Conservation (phyloP, 768 basidiomycete genomes). For the Agrocybe praecox region DNA sequence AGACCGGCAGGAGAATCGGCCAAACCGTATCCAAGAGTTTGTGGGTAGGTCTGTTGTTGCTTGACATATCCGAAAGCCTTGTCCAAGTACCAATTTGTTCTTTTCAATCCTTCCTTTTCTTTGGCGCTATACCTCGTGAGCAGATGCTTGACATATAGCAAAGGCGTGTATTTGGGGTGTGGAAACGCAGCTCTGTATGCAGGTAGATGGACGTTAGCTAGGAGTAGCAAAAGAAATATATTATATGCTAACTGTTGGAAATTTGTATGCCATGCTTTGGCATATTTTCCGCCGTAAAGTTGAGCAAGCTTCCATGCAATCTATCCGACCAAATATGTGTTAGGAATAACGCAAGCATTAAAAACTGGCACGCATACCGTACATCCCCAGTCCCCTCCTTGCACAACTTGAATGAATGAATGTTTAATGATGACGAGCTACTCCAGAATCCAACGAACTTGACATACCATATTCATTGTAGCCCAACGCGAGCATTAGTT, state of each 20-base stretch:
- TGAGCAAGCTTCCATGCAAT: background rate
- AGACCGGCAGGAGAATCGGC: conserved; percentile 58
- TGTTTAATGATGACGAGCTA: no score
- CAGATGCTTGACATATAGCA: conserved; percentile 22
- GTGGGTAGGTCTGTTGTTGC: conserved; percentile 45
- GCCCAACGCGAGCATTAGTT: conserved; percentile 50
- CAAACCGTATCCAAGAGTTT: conserved; percentile 52
- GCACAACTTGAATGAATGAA: conserved; percentile 30
- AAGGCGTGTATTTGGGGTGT: conserved; percentile 20
- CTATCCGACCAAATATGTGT: background rate
- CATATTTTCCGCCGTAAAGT: conserved; percentile 32
- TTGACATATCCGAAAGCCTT: conserved; percentile 28
- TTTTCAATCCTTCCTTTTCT: conserved; percentile 32
- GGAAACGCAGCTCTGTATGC: conserved; percentile 7
- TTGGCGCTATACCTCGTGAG: conserved; percentile 20
- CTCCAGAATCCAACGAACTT: background rate
- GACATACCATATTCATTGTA: conserved; percentile 47
- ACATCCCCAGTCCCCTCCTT: conserved; percentile 52
- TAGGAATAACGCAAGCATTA: background rate
- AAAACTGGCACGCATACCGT: conserved; percentile 19
- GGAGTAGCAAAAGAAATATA: background rate
- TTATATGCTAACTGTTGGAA: conserved; percentile 22
- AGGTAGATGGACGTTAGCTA: background rate
- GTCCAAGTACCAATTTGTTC: conserved; percentile 22
- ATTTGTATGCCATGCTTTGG: conserved; percentile 56